Evolutionary conservation across 257 asterid species (phyloP).

Genomic region (Nicotiana benthamiana): DNA sequence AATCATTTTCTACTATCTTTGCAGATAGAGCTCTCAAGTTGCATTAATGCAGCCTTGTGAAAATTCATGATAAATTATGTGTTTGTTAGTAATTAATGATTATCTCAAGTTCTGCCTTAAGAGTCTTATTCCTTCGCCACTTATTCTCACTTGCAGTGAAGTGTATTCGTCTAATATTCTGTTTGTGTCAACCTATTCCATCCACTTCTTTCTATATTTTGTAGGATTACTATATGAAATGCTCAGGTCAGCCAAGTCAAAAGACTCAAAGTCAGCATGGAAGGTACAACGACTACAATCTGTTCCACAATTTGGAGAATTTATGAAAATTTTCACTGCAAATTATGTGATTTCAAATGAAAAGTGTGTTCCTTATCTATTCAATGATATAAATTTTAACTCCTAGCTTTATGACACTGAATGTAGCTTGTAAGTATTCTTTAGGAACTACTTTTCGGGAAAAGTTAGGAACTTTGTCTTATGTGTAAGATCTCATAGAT

Average conservation of each 20-base stretch:
- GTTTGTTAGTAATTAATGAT: not conserved
- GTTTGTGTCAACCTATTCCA: not conserved
- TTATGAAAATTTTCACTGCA: not conserved
- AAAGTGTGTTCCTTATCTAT: not conserved
- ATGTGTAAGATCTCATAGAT: not conserved
- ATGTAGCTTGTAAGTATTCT: not conserved
- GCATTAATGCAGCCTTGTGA: not conserved
- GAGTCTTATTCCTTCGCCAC: not conserved
- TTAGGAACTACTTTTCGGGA: not conserved
- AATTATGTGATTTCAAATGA: not conserved
- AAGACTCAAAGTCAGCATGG: slow-evolving; percentile 90
- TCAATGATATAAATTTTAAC: not conserved
- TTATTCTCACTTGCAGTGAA: not conserved
- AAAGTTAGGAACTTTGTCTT: not conserved
- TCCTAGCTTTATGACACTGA: not conserved
- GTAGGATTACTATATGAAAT: slow-evolving; percentile 87
- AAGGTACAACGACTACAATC: slow-evolving; percentile 46
- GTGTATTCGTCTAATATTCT: not conserved
- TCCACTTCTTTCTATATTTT: slow-evolving; percentile 11
- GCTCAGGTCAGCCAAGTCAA: slow-evolving; percentile 88
- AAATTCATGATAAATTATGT: not conserved
- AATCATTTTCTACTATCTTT: not conserved
- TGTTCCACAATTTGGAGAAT: not conserved
- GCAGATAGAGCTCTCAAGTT: not conserved
- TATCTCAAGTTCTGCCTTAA: not conserved